Percentiles rank a stretch among this genome's conserved stretches.
phyloP scores from a whole-genome alignment of 2,329 filamentous ascomycete species.

The Chrysosporium queenslandicum region DNA sequence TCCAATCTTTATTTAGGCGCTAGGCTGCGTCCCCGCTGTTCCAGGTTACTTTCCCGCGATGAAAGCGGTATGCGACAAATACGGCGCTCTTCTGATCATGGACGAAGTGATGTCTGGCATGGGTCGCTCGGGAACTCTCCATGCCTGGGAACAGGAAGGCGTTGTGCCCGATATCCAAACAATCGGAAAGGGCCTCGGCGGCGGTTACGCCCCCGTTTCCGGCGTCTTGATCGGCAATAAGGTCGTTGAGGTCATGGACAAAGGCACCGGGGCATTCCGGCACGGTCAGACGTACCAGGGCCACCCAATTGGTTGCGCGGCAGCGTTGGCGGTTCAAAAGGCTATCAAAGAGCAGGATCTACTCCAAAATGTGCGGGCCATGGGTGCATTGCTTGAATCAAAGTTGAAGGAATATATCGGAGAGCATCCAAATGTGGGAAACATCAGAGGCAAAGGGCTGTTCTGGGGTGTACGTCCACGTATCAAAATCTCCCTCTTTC shows the following conservation, averaged over 20 bases:
- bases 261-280: constrained; percentile 42
- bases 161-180: constrained; percentile 51
- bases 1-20: constrained; percentile 45
- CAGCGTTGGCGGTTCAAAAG: constrained; percentile 50
- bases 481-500: background rate
- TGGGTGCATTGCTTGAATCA: constrained; percentile 41
- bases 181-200: constrained; percentile 51
- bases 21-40: constrained; percentile 59
- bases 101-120: constrained; percentile 66
- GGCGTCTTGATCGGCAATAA: constrained; percentile 44
- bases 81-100: constrained; percentile 65
- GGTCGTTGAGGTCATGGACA: constrained; percentile 41
- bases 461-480: constrained; percentile 49
- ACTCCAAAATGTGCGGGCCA: constrained; percentile 47
- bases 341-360: constrained; percentile 50
- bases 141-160: constrained; percentile 51
- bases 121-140: constrained; percentile 48
- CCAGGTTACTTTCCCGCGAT: constrained; percentile 61
- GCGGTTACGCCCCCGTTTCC: constrained; percentile 47
- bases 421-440: constrained; percentile 43
- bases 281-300: constrained; percentile 55
- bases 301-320: constrained; percentile 48
- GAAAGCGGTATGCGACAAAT: constrained; percentile 55
- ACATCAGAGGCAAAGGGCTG: constrained; percentile 50
- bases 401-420: constrained; percentile 38